These are phyloP conservation scores for Zymoseptoria brevis DNA, from an alignment of 2,329 filamentous ascomycete species.

Conservation along the genomic window DNA sequence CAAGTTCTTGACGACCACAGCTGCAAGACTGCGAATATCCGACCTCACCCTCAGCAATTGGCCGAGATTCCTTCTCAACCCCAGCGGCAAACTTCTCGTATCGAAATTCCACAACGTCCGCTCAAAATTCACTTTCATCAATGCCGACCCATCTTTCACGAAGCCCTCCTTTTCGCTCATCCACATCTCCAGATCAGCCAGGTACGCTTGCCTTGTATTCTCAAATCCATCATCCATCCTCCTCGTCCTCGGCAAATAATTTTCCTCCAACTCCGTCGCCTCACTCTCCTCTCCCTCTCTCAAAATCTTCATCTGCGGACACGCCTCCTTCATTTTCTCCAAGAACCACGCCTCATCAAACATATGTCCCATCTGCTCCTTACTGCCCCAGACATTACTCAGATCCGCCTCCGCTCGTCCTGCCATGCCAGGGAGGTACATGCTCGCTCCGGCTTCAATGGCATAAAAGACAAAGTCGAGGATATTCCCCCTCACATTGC, in stretches of 20 bases:
- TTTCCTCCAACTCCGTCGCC: slow-evolving; percentile 12
- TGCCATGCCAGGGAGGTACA: slow-evolving; percentile 16
- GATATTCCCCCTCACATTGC: slow-evolving; percentile 13
- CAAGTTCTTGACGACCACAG: slow-evolving; percentile 28
- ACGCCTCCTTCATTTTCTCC: slow-evolving; percentile 13
- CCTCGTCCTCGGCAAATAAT: slow-evolving; percentile 18
- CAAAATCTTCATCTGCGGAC: slow-evolving; percentile 24
- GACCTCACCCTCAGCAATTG: slow-evolving; percentile 22
- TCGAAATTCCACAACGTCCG: slow-evolving; percentile 27
- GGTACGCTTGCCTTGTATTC: slow-evolving; percentile 11
- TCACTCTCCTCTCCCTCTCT: slow-evolving; percentile 10
- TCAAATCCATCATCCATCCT: slow-evolving; percentile 17
- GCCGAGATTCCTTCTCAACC: slow-evolving; percentile 24
- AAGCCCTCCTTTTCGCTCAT: slow-evolving; percentile 10
- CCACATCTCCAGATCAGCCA: slow-evolving; percentile 19
- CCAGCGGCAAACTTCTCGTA: slow-evolving; percentile 20
- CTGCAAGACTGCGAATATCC: slow-evolving; percentile 26
- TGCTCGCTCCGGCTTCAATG: slow-evolving; percentile 35
- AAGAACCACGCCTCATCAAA: slow-evolving; percentile 27
- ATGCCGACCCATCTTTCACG: slow-evolving; percentile 1
- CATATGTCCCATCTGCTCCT: slow-evolving; percentile 16
- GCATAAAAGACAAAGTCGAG: slow-evolving; percentile 9
- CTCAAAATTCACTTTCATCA: slow-evolving; percentile 22
- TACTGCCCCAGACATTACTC: slow-evolving; percentile 20
- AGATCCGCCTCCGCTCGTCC: slow-evolving; percentile 11